Percentiles rank a stretch among this genome's conserved stretches.
phyloP scores from a whole-genome alignment of 2,329 filamentous ascomycete species.

The Sarocladium kiliense region DNA sequence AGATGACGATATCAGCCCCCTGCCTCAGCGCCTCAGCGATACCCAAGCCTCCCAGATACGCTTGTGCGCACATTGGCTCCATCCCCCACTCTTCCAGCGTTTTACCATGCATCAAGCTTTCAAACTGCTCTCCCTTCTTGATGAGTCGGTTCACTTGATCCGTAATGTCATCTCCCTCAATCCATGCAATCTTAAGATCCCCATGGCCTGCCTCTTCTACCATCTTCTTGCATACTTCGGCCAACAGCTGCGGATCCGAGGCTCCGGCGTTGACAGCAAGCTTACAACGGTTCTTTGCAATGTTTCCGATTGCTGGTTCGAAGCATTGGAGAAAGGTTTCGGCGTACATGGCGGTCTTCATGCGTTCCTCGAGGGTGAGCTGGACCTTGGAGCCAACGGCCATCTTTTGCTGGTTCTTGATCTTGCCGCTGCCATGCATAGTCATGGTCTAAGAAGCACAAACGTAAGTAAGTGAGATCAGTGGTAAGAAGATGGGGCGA shows the following conservation, averaged over 20 bases:
- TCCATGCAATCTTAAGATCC: constrained; percentile 19
- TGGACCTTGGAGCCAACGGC: constrained; percentile 4
- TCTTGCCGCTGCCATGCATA: constrained; percentile 8
- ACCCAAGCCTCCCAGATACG: constrained; percentile 32
- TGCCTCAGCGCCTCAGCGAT: constrained; percentile 12
- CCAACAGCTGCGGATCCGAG: constrained; percentile 9
- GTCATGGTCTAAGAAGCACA: constrained; percentile 6
- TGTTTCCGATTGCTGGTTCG: constrained; percentile 9
- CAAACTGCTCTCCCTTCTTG: constrained; percentile 20
- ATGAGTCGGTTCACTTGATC: constrained; percentile 14
- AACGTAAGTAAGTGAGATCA: not conserved
- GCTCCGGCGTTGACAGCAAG: constrained; percentile 12
- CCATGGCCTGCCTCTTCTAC: constrained; percentile 15
- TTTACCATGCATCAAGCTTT: constrained; percentile 16
- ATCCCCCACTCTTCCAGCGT: constrained; percentile 20
- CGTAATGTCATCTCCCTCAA: constrained; percentile 16
- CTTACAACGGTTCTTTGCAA: constrained; percentile 10
- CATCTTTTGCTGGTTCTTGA: constrained; percentile 3
- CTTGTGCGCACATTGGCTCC: constrained; percentile 17
- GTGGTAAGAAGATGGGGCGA: no score
- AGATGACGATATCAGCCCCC: constrained; percentile 19
- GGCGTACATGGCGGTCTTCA: constrained; percentile 17
- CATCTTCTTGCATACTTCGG: constrained; percentile 1
- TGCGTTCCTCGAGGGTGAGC: constrained; percentile 12
- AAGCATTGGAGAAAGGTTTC: constrained; percentile 22